phyloP scores from a whole-genome alignment of 2,329 filamentous ascomycete genomes.

The Alternaria brassicicola region DNA sequence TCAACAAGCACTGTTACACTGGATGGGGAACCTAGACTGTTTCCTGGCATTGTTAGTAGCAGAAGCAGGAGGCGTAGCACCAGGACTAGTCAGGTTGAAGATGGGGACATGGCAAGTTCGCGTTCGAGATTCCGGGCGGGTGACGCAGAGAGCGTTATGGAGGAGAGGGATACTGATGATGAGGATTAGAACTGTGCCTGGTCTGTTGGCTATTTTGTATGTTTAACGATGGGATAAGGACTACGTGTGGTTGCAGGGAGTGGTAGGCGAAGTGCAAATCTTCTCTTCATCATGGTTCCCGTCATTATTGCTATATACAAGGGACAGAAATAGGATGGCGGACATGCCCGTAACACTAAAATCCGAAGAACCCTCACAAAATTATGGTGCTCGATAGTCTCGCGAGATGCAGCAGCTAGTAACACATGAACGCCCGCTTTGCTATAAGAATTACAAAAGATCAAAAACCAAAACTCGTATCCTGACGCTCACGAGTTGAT shows the following conservation, averaged over 20 bases:
- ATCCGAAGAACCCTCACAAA: background rate
- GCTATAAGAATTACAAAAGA: background rate
- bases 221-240: background rate
- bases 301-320: background rate
- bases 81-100: constrained; percentile 27
- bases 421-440: constrained; percentile 6
- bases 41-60: constrained; percentile 70
- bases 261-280: background rate
- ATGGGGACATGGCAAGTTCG: constrained; percentile 20
- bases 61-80: constrained; percentile 48
- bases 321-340: background rate
- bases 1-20: constrained; percentile 38
- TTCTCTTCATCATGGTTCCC: background rate
- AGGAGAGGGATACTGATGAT: constrained; percentile 18
- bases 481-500: constrained; percentile 23
- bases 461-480: background rate
- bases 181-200: constrained; percentile 8
- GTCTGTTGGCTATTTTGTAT: background rate
- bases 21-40: constrained; percentile 69
- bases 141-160: constrained; percentile 12
- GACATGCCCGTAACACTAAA: background rate
- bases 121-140: constrained; percentile 12
- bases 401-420: background rate
- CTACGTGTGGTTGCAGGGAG: background rate
- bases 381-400: background rate